phyloP scores from a whole-genome alignment of 75 land plant genomes.

The Picea glauca region DNA sequence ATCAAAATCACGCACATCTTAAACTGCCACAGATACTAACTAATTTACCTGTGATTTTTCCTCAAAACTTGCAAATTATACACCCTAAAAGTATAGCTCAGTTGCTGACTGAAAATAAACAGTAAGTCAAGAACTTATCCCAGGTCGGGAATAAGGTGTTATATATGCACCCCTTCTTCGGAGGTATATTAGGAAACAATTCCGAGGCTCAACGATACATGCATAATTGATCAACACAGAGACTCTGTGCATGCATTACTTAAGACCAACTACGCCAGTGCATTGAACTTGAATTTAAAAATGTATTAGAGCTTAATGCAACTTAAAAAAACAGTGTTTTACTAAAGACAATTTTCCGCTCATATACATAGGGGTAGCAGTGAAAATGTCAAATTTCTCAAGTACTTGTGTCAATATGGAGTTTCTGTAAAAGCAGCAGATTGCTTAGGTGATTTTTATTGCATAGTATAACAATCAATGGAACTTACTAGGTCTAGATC shows the following conservation, averaged over 20 bases:
- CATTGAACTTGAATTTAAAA: not conserved
- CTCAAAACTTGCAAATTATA: too few species aligned
- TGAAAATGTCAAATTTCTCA: not conserved
- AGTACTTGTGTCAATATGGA: too few species aligned
- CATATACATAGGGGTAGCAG: slow-evolving; percentile 3
- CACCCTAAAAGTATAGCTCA: too few species aligned
- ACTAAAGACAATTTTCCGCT: not conserved
- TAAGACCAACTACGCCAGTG: not conserved
- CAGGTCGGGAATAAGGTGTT: too few species aligned
- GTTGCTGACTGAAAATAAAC: too few species aligned
- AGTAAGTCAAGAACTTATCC: too few species aligned
- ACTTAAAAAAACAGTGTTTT: not conserved
- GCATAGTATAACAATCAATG: not conserved
- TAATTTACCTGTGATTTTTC: too few species aligned
- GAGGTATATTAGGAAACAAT: too few species aligned
- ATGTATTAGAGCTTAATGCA: not conserved
- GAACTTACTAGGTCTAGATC: not conserved
- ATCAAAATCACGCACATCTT: too few species aligned
- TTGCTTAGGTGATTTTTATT: slow-evolving; percentile 1
- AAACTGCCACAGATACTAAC: too few species aligned
- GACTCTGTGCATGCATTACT: not conserved
- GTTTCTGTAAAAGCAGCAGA: not conserved
- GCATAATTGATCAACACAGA: not conserved
- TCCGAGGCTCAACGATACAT: too few species aligned
- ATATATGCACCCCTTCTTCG: too few species aligned